phyloP scores from a whole-genome alignment of 140 eudicot species.

The Senecio squalidus region DNA sequence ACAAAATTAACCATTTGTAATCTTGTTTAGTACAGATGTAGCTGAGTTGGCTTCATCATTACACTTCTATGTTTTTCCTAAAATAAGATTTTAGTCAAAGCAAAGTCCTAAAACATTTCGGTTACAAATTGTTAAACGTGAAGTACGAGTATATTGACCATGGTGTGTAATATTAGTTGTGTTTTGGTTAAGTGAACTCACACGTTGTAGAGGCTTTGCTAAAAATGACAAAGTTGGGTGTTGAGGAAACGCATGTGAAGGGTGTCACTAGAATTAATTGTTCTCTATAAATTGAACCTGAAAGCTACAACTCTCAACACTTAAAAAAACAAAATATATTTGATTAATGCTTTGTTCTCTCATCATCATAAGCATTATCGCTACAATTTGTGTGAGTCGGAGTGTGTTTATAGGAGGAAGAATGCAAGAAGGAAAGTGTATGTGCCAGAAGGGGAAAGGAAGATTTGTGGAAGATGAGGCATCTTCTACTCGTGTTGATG shows the following conservation, averaged over 20 bases:
- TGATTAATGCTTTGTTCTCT: slow-evolving; percentile 1
- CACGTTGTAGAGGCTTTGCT: not conserved
- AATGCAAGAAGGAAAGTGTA: slow-evolving; percentile 2
- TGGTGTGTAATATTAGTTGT: not conserved
- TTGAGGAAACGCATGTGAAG: slow-evolving; percentile 3
- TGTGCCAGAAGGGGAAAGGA: slow-evolving; percentile 1
- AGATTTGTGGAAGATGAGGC: not conserved
- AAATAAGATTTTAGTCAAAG: slow-evolving; percentile 20
- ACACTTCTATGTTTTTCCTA: slow-evolving; percentile 1
- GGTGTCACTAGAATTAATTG: slow-evolving; percentile 12
- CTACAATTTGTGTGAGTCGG: not conserved
- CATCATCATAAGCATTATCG: not conserved
- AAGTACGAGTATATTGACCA: not conserved
- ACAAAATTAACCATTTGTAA: no score
- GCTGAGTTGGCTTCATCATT: not conserved
- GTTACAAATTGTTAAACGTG: slow-evolving; percentile 8
- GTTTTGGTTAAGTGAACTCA: not conserved
- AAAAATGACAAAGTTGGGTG: slow-evolving; percentile 21
- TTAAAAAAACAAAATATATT: not conserved
- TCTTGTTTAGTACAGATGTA: no score
- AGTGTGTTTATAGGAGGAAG: slow-evolving; percentile 4
- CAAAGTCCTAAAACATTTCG: slow-evolving; percentile 1
- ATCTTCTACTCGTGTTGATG: slow-evolving; percentile 7
- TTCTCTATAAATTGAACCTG: not conserved
- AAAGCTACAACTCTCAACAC: not conserved